Evolutionary conservation across 2,329 filamentous ascomycete genomes (phyloP).

Genomic region (Leptographium lundbergii): DNA sequence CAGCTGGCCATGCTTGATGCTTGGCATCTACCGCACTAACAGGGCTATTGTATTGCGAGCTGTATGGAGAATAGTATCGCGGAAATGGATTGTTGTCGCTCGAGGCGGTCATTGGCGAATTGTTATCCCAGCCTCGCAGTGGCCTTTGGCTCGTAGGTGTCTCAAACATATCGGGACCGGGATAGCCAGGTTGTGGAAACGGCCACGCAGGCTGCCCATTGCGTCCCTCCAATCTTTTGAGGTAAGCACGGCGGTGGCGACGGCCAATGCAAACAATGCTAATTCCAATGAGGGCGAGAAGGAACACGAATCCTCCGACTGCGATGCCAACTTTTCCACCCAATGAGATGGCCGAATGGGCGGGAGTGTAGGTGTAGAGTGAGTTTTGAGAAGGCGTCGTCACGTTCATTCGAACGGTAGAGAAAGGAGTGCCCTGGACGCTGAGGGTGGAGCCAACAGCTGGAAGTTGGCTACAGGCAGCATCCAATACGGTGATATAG

Average conservation of each 20-base stretch:
- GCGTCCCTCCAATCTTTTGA: constrained; percentile 32
- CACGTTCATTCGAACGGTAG: constrained; percentile 31
- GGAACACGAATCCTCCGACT: constrained; percentile 33
- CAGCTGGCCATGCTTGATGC: constrained; percentile 24
- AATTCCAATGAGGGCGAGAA: constrained; percentile 37
- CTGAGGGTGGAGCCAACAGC: constrained; percentile 32
- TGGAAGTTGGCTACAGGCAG: constrained; percentile 42
- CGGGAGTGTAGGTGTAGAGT: constrained; percentile 24
- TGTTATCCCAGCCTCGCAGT: constrained; percentile 38
- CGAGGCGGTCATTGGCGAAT: constrained; percentile 32
- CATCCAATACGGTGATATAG: constrained; percentile 39
- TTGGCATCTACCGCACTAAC: constrained; percentile 29
- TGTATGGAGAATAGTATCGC: constrained; percentile 47
- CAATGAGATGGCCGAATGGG: constrained; percentile 35
- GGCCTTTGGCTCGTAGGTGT: constrained; percentile 43
- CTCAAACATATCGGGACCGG: constrained; percentile 29
- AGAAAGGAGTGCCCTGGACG: constrained; percentile 40
- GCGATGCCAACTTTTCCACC: constrained; percentile 47
- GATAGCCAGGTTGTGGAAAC: constrained; percentile 16
- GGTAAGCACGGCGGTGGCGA: constrained; percentile 37
- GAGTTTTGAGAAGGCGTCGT: constrained; percentile 33
- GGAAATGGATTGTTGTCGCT: constrained; percentile 16
- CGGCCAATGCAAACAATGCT: constrained; percentile 44
- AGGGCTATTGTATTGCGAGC: constrained; percentile 46
- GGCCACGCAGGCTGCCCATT: constrained; percentile 29